A percentile compares a stretch with the other conserved stretches of the same genome.
Evolutionary conservation across 2,329 filamentous ascomycete genomes (phyloP).

Genomic region (Sclerotiophoma versabilis): DNA sequence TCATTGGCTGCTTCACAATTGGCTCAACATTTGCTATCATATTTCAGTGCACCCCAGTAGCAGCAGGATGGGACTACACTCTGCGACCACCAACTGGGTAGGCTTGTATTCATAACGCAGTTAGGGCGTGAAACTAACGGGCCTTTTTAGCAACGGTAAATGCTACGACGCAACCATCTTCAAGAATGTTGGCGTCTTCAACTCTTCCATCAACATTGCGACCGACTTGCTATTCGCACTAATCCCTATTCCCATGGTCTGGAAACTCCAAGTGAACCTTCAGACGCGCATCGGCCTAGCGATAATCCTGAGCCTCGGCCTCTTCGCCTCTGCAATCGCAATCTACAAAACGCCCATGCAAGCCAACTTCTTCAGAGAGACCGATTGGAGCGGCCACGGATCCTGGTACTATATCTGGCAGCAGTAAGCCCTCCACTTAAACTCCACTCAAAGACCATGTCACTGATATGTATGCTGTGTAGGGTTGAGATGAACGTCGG

Average conservation of each 20-base stretch:
- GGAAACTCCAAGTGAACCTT: conserved; percentile 51
- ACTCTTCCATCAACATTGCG: conserved; percentile 52
- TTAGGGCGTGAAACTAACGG: neutral
- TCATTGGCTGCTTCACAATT: conserved; percentile 36
- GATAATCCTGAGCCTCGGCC: conserved; percentile 46
- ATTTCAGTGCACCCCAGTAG: conserved; percentile 48
- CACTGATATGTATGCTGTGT: conserved; percentile 30
- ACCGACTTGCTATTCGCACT: conserved; percentile 52
- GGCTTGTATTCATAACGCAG: neutral
- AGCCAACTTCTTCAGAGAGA: conserved; percentile 40
- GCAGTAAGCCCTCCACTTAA: conserved; percentile 17
- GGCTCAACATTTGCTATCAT: conserved; percentile 33
- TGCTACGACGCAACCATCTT: conserved; percentile 50
- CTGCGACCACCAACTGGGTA: conserved; percentile 33
- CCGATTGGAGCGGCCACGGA: conserved; percentile 33
- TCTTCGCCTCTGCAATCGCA: conserved; percentile 42
- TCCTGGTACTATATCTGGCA: conserved; percentile 39
- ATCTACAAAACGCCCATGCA: conserved; percentile 35
- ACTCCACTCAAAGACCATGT: conserved; percentile 3
- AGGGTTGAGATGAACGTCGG: conserved; percentile 43
- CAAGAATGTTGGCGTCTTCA: conserved; percentile 56
- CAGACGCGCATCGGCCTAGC: conserved; percentile 49
- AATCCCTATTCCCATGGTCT: conserved; percentile 53
- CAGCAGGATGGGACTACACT: conserved; percentile 53
- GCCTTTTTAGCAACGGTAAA: conserved; percentile 20